Percentiles rank a stretch among this genome's conserved stretches.
phyloP scores from a whole-genome alignment of 169 alveolate genomes.

The Cyclospora cayetanensis region DNA sequence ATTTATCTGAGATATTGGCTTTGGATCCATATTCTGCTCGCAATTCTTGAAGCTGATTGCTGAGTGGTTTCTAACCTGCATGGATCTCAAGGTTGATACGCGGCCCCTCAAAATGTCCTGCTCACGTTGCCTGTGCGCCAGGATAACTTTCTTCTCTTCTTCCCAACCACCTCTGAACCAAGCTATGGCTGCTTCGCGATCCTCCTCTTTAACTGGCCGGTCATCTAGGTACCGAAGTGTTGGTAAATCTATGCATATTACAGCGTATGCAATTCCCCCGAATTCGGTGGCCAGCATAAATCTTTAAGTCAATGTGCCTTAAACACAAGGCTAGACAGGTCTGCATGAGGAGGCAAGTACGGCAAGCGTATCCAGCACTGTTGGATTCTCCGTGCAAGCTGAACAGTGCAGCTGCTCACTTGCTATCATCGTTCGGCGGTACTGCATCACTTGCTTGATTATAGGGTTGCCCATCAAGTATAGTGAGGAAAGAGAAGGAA shows the following conservation, averaged over 20 bases:
- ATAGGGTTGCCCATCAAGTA: conserved; percentile 49
- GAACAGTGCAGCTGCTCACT: conserved; percentile 13
- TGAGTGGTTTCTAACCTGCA: conserved; percentile 15
- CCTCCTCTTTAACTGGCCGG: conserved; percentile 90
- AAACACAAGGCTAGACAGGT: no score
- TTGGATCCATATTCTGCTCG: not conserved
- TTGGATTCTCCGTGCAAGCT: no score
- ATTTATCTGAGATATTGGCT: not conserved
- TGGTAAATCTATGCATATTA: conserved; percentile 74
- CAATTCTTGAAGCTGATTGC: not conserved
- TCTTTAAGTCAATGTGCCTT: no score
- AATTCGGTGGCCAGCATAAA: no score
- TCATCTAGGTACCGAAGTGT: conserved; percentile 89
- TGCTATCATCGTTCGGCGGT: conserved; percentile 36
- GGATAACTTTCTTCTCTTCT: conserved; percentile 83
- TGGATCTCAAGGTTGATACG: not conserved
- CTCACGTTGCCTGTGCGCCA: conserved; percentile 1
- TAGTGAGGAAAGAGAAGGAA: conserved; percentile 20
- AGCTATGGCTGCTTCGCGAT: conserved; percentile 90
- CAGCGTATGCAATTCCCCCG: no score
- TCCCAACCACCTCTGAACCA: conserved; percentile 90
- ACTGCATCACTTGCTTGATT: conserved; percentile 19
- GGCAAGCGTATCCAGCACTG: no score
- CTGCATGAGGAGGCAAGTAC: no score
- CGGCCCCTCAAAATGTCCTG: conserved; percentile 3